phyloP scores from a whole-genome alignment of 345 rosid species.

The Raphanus sativus region DNA sequence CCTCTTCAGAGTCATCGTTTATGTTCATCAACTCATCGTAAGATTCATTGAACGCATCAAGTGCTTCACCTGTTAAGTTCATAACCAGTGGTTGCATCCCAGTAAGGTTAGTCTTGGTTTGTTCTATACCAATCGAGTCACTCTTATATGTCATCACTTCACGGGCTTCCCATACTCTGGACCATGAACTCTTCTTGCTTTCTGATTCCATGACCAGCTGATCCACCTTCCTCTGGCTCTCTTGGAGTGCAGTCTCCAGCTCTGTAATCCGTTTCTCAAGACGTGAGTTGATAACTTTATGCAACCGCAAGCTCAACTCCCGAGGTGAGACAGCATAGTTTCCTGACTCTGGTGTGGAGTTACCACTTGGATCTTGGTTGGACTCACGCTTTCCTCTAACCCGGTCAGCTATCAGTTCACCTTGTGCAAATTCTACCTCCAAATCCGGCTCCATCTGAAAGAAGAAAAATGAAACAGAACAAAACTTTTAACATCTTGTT shows the following conservation, averaged over 20 bases:
- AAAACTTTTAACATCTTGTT: slow-evolving; percentile 5
- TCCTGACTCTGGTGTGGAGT: slow-evolving; percentile 51
- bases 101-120: slow-evolving; percentile 23
- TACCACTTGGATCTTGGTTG: slow-evolving; percentile 56
- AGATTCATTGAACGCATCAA: slow-evolving; percentile 73
- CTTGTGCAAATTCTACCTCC: slow-evolving; percentile 60
- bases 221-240: slow-evolving; percentile 65
- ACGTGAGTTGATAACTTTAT: slow-evolving; percentile 67
- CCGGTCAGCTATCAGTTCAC: slow-evolving; percentile 50
- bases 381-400: slow-evolving; percentile 38
- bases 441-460: slow-evolving; percentile 65
- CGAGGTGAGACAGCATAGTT: slow-evolving; percentile 77
- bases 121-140: slow-evolving; percentile 29
- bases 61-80: slow-evolving; percentile 76
- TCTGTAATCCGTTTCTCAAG: slow-evolving; percentile 63
- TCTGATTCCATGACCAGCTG: slow-evolving; percentile 50
- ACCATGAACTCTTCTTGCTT: slow-evolving; percentile 38
- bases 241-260: slow-evolving; percentile 74
- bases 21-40: slow-evolving; percentile 66
- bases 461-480: neutral
- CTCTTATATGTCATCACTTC: slow-evolving; percentile 35
- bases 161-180: slow-evolving; percentile 37
- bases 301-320: slow-evolving; percentile 70
- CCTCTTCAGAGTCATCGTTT: slow-evolving; percentile 55
- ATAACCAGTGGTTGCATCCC: slow-evolving; percentile 59